Base-by-base conservation (phyloP, 164 flowering plant genomes). In the Kalanchoe fedtschenkoi region DNA sequence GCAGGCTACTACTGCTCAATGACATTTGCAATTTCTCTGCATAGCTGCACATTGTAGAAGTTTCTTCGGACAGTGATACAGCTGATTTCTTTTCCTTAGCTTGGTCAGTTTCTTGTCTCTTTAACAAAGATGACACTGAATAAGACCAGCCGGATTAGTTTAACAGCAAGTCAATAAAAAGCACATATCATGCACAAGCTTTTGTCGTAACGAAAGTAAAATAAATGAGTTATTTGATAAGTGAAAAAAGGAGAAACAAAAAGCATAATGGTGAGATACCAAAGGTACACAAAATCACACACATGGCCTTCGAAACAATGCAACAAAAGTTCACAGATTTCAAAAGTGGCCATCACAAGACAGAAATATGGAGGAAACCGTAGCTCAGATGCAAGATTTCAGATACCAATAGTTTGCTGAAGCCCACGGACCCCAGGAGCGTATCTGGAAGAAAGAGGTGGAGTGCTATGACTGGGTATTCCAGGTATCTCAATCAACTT, bases 381-480 rank as follows among this genome's bases (percentile, higher is more conserved):
- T 24, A 10, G 32, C 56, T 51, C 6, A 6, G 2, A 51, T 47
- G 28, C 56, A 34, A 66, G 34, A 4, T 26, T 53, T 39, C 13
- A 66, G 69, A 32, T 71, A 90, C 97, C 99, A 75, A 93, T 78
- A 22, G 95, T 90, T 70, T 90, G 99, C 74, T 93, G 99, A 67
- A 75, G 57, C 33, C 99, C 99, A 71, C 68, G 81, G 67, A 93
- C 74, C 79, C 74, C 81, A 32, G 95, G 96, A 60, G 77, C 76
- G 70, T 87, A 93, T 81, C 99, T 83, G 38, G 92, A 72, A 71
- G 97, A 83, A 58, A 90, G 71, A 54, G 84, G 67, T 46, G 99
- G 99, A 61, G 96, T 86, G 72, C 67, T 82, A 70, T 93, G 99
- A 57, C 64, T 54, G 8, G 70, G 65, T 59, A 81, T 60, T 66